A percentile compares a stretch with the other conserved stretches of the same genome.
phyloP scores from a whole-genome alignment of 257 asterid genomes.

The Solanum tarijense region DNA sequence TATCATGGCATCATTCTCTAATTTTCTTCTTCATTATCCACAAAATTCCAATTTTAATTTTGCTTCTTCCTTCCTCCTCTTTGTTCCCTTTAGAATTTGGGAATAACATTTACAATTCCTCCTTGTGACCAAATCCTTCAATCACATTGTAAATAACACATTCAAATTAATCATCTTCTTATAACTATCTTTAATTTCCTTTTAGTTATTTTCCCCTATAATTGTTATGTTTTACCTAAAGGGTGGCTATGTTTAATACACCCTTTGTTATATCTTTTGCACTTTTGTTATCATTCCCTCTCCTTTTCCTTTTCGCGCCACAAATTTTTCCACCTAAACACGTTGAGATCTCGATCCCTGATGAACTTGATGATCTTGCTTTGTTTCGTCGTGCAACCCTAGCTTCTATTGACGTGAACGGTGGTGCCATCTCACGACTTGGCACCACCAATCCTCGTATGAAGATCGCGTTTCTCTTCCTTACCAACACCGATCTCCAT shows the following conservation, averaged over 20 bases:
- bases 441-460: constrained; percentile 22
- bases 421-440: constrained; percentile 10
- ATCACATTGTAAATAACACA: not conserved
- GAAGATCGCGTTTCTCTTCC: constrained; percentile 67
- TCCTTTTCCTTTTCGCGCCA: constrained; percentile 43
- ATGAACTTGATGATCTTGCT: constrained; percentile 63
- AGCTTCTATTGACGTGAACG: constrained; percentile 4
- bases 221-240: not conserved
- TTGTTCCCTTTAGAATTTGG: not conserved
- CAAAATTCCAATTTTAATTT: not conserved
- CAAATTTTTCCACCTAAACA: constrained; percentile 36
- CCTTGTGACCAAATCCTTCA: not conserved
- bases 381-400: constrained; percentile 57
- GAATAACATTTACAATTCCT: not conserved
- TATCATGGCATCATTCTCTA: not conserved
- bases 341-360: constrained; percentile 36
- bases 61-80: not conserved
- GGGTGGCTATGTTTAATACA: constrained; percentile 35
- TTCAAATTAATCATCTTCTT: not conserved
- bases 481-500: constrained; percentile 57
- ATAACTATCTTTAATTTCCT: not conserved
- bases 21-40: not conserved
- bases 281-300: constrained; percentile 43
- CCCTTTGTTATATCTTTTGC: constrained; percentile 31
- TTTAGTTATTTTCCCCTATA: not conserved